Percentiles rank a stretch among this genome's conserved stretches.
Conservation (phyloP, 768 basidiomycete species). For the Dictyophora rubrovolvata region DNA sequence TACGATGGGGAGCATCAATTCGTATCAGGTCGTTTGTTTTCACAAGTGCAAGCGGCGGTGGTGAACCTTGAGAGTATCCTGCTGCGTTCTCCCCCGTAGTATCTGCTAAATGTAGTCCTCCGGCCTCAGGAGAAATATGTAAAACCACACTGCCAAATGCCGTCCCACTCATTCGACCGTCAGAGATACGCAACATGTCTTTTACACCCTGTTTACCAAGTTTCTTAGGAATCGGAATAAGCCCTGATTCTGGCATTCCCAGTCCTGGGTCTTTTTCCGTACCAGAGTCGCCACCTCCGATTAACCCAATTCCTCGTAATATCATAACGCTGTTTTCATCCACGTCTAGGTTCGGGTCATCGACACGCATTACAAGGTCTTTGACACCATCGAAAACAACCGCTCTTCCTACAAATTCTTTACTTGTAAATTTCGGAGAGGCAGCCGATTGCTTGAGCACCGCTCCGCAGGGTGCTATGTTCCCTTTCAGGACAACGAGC, state of each 20-base stretch:
- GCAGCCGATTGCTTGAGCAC: conserved; percentile 13
- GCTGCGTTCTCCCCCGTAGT: too few species aligned
- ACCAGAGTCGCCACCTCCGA: conserved; percentile 9
- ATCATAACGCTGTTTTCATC: conserved; percentile 13
- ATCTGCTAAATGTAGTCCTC: too few species aligned
- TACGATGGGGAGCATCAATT: conserved; percentile 24
- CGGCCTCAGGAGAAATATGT: conserved; percentile 18
- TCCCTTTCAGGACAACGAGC: conserved; percentile 12
- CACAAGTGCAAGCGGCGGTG: conserved; percentile 15
- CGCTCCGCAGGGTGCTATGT: conserved; percentile 12
- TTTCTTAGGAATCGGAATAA: conserved; percentile 19
- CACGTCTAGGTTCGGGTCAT: conserved; percentile 14
- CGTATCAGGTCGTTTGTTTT: conserved; percentile 19
- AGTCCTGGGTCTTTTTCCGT: conserved; percentile 7
- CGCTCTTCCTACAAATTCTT: conserved; percentile 14
- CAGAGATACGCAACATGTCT: conserved; percentile 18
- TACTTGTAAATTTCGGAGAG: not conserved
- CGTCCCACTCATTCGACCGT: conserved; percentile 20
- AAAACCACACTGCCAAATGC: conserved; percentile 20
- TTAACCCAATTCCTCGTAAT: conserved; percentile 18
- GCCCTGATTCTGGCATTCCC: conserved; percentile 21
- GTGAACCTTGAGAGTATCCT: not conserved
- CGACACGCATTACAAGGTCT: conserved; percentile 15
- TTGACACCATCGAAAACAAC: conserved; percentile 15
- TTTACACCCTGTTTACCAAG: conserved; percentile 16